Conservation (phyloP, 805 yeast genomes). For the Lipomyces japonicus region DNA sequence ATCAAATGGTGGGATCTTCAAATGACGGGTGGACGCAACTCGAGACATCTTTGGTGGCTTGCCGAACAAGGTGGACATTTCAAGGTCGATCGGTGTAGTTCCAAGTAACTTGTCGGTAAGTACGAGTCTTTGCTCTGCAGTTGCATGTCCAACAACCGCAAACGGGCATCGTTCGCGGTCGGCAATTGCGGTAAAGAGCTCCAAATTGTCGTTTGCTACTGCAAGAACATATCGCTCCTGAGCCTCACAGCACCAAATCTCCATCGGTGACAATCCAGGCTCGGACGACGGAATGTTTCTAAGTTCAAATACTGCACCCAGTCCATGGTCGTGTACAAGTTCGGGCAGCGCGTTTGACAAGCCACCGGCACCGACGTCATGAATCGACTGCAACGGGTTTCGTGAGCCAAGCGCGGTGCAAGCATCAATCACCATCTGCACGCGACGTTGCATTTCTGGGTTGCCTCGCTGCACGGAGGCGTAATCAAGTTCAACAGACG, state of each 20-base stretch:
- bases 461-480: slow-evolving; percentile 99
- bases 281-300: slow-evolving; percentile 87
- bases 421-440: slow-evolving; percentile 94
- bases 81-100: slow-evolving; percentile 90
- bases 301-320: slow-evolving; percentile 90
- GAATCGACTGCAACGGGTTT: slow-evolving; percentile 89
- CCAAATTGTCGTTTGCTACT: slow-evolving; percentile 73
- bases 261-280: slow-evolving; percentile 99
- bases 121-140: slow-evolving; percentile 75
- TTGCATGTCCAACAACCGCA: slow-evolving; percentile 94
- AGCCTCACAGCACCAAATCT: slow-evolving; percentile 99
- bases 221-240: slow-evolving; percentile 97
- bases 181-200: slow-evolving; percentile 71
- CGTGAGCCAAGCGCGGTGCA: slow-evolving; percentile 75
- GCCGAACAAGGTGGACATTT: slow-evolving; percentile 91
- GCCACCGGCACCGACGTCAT: slow-evolving; percentile 99
- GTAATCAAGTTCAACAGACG: slow-evolving; percentile 92
- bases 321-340: slow-evolving; percentile 91
- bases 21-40: slow-evolving; percentile 58
- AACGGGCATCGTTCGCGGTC: slow-evolving; percentile 93
- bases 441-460: slow-evolving; percentile 99
- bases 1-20: slow-evolving; percentile 41
- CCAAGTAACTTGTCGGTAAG: slow-evolving; percentile 73
- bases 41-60: slow-evolving; percentile 96
- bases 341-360: slow-evolving; percentile 96